These are phyloP conservation scores for Craspedostauros australis DNA, from an alignment of 108 stramenopile genomes.

Conservation along the genomic window DNA sequence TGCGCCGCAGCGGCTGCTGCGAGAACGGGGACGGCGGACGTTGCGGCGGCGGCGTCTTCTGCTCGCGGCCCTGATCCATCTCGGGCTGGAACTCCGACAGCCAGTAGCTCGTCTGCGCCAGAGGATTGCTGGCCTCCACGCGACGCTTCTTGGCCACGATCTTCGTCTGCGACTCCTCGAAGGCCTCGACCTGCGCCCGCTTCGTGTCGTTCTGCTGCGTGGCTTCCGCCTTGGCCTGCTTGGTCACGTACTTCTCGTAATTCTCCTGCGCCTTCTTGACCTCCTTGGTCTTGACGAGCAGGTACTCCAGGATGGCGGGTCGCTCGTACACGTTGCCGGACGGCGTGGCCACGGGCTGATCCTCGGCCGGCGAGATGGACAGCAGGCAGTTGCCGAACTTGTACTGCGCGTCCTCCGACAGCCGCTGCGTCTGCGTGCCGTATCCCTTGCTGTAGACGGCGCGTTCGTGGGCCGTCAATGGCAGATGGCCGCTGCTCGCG, in stretches of 20 bases:
- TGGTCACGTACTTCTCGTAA: conserved; percentile 31
- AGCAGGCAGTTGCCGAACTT: conserved; percentile 80
- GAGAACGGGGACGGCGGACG: conserved; percentile 83
- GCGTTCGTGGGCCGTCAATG: conserved; percentile 70
- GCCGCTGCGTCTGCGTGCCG: conserved; percentile 62
- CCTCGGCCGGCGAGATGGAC: conserved; percentile 27
- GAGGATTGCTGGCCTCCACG: conserved; percentile 12
- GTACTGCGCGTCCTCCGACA: conserved; percentile 65
- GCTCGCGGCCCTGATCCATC: conserved; percentile 15
- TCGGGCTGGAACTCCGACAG: conserved; percentile 70
- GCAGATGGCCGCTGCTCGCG: conserved; percentile 63
- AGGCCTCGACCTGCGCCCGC: conserved; percentile 32
- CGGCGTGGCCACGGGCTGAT: conserved; percentile 33
- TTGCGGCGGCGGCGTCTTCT: conserved; percentile 47
- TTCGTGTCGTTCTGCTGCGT: conserved; percentile 24
- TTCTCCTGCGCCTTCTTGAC: conserved; percentile 35
- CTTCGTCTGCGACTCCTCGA: conserved; percentile 30
- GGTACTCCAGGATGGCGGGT: conserved; percentile 67
- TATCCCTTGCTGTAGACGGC: conserved; percentile 56
- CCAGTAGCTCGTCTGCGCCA: conserved; percentile 74
- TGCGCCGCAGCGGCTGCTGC: conserved; percentile 65
- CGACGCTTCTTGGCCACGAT: conserved; percentile 21
- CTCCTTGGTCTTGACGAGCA: conserved; percentile 63
- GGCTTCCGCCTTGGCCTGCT: conserved; percentile 12
- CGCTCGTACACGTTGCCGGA: conserved; percentile 64